Conservation (phyloP, 495 filamentous ascomycete species). For the Aspergillus baeticus region DNA sequence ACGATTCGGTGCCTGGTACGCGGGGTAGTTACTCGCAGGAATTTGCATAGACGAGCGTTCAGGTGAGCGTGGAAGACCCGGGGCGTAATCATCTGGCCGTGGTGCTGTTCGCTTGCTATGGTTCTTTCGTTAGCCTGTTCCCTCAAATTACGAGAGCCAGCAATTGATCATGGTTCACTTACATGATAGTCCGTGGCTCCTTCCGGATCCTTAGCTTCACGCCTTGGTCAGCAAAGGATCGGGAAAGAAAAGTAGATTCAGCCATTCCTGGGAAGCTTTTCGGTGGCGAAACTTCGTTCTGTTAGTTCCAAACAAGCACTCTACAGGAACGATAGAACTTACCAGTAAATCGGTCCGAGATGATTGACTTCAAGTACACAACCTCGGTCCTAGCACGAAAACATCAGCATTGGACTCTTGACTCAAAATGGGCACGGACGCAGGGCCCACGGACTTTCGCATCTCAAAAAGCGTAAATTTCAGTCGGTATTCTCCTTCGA, state of each 20-base stretch:
- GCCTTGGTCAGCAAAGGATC: conserved; percentile 93
- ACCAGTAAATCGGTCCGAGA: conserved; percentile 75
- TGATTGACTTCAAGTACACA: conserved; percentile 66
- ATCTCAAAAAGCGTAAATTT: conserved; percentile 89
- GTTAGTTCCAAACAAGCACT: conserved; percentile 18
- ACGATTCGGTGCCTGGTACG: conserved; percentile 35
- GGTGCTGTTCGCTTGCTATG: conserved; percentile 41
- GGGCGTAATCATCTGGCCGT: conserved; percentile 40
- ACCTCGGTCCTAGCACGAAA: conserved; percentile 43
- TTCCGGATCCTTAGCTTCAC: conserved; percentile 88
- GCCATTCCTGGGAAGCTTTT: conserved; percentile 86
- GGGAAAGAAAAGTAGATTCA: conserved; percentile 88
- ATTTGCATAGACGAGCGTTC: conserved; percentile 44
- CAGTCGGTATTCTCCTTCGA: conserved; percentile 75
- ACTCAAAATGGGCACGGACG: neutral
- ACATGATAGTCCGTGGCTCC: conserved; percentile 65
- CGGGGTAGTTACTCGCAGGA: conserved; percentile 28
- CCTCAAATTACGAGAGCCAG: neutral
- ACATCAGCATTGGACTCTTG: neutral
- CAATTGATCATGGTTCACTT: conserved; percentile 19
- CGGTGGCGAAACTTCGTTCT: conserved; percentile 57
- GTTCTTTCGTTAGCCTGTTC: conserved; percentile 4
- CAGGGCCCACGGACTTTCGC: conserved; percentile 53
- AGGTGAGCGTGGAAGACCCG: conserved; percentile 39
- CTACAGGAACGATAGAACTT: conserved; percentile 15